phyloP scores from a whole-genome alignment of 1,284 basidiomycete genomes.

The Leccinum pallidistipes region DNA sequence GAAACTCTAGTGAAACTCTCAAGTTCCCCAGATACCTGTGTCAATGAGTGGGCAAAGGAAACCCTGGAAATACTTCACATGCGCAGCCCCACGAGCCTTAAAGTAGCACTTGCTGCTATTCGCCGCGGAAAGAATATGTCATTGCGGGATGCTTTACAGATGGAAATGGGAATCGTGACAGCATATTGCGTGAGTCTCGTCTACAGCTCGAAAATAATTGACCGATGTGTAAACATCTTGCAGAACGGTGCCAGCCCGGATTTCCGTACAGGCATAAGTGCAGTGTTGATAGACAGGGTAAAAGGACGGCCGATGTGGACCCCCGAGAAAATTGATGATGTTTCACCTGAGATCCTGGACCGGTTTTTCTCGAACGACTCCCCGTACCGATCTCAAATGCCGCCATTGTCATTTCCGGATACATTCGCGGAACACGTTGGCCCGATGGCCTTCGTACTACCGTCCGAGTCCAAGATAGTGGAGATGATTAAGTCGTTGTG shows the following conservation, averaged over 20 bases:
- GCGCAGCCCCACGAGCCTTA: constrained; percentile 89
- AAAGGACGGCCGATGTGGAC: constrained; percentile 62
- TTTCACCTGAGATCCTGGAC: constrained; percentile 53
- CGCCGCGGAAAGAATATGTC: constrained; percentile 64
- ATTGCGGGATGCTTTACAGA: constrained; percentile 70
- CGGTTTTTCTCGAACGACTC: constrained; percentile 62
- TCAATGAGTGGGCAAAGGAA: constrained; percentile 72
- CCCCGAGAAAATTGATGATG: constrained; percentile 58
- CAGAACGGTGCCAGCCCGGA: constrained; percentile 78
- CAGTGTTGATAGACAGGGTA: constrained; percentile 67
- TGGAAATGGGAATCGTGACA: constrained; percentile 80
- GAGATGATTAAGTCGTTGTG: constrained; percentile 59
- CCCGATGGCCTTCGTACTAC: constrained; percentile 61
- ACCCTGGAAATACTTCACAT: constrained; percentile 65
- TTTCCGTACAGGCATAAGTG: constrained; percentile 78
- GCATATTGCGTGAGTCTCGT: constrained; percentile 71
- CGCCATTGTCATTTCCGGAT: constrained; percentile 49
- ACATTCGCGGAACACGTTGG: constrained; percentile 30
- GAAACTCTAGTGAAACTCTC: constrained; percentile 52
- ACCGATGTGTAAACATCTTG: constrained; percentile 18
- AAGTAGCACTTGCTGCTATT: constrained; percentile 79
- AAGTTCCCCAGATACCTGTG: constrained; percentile 42
- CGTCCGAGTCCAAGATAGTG: constrained; percentile 66
- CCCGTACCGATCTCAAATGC: constrained; percentile 45
- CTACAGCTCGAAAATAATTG: constrained; percentile 11